These are phyloP conservation scores for Aphanomyces cochlioides DNA, from an alignment of 352 stramenopile genomes.

Conservation along the genomic window DNA sequence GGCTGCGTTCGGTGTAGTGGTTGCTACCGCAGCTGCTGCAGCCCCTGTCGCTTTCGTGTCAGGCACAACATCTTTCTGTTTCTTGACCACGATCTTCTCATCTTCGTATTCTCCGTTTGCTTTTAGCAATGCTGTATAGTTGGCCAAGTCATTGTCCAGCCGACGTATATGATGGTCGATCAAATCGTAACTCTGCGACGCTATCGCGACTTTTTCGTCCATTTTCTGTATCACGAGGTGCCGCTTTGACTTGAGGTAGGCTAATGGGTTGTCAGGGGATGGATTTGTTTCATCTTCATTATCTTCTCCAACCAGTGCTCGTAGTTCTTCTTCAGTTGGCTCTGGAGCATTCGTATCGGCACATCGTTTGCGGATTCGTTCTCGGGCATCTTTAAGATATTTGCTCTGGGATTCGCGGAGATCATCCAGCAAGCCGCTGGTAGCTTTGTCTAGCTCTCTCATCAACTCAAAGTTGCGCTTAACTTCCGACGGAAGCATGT, in stretches of 20 bases:
- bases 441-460: constrained; percentile 82
- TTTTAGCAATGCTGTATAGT: constrained; percentile 63
- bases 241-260: constrained; percentile 52
- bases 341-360: constrained; percentile 45
- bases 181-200: constrained; percentile 80
- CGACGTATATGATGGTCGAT: constrained; percentile 84
- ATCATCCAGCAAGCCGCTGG: constrained; percentile 54
- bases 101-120: constrained; percentile 78
- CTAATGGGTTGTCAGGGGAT: constrained; percentile 32
- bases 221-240: constrained; percentile 77
- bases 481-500: constrained; percentile 85
- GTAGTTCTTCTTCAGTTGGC: constrained; percentile 60
- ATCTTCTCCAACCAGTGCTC: constrained; percentile 60
- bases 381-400: constrained; percentile 56
- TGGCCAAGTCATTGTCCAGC: constrained; percentile 71
- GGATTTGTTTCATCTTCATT: neutral
- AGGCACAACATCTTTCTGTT: constrained; percentile 32
- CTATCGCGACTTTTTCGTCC: constrained; percentile 86
- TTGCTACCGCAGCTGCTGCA: constrained; percentile 15
- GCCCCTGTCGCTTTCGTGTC: constrained; percentile 34
- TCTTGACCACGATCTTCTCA: constrained; percentile 52
- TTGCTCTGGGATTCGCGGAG: constrained; percentile 58
- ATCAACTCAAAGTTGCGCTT: constrained; percentile 89
- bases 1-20: constrained; percentile 5
- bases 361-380: constrained; percentile 63